Base-by-base conservation (phyloP, 257 asterid species). In the Gentiana dahurica region DNA sequence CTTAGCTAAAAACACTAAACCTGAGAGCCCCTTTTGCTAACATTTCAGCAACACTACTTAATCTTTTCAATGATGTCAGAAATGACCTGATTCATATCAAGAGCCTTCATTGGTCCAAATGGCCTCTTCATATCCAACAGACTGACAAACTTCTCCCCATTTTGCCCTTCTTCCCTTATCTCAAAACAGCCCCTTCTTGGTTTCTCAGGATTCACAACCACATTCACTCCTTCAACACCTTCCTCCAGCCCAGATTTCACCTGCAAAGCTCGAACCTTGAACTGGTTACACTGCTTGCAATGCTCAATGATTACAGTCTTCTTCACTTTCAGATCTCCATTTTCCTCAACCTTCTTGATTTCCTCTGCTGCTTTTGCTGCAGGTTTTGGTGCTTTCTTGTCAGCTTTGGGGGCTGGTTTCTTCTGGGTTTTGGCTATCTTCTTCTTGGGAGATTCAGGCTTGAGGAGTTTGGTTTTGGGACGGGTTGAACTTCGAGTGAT, bases 121-220 rank as follows among this genome's bases (percentile, higher is more conserved):
- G 95, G 95, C 86, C 94, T 80, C 75, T 80, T 80, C 97, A 86
- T 39, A 32, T 71, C 81, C 73, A 79, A 61, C 72, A 91, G 75
- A 45, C 92, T 76, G 43, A 91, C 57, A 44, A 87, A 87, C 43
- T 62, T 54, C 68, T 73, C 92, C 6, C 96, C 98, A 32, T 64
- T 34, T 38, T 32, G 72, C 6, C 82, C 74, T 12, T 75, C 82
- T 44, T 80, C 84, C 1, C 98, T 80, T 32, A 91, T 72, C 9
- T 91, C 98, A 46, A 91, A 85, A 67, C 98, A 91, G 6, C 96
- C 98, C 71, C 73, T 75, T 44, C 98, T 79, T 0, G 96, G 96
- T 61, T 87, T 81, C 60, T 80, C 93, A 0, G 86, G 85, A 83
- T 86, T 89, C 65, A 89, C 69, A 71, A 81, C 46, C 3, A 89